Percentiles rank a stretch among this genome's conserved stretches.
phyloP scores from a whole-genome alignment of 1,139 yeast species.

The Arxiozyma slooffiae region DNA sequence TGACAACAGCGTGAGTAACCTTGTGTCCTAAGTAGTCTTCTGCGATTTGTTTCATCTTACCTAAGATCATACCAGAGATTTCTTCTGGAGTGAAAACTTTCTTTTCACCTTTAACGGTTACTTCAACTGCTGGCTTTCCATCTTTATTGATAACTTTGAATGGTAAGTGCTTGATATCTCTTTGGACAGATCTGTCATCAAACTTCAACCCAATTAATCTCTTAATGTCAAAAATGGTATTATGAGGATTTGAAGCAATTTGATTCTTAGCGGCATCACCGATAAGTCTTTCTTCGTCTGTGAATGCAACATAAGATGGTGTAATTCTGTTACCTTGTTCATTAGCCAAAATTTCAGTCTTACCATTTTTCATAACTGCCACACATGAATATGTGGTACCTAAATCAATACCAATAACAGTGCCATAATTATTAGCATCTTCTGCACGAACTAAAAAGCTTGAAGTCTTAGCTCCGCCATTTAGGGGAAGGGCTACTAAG shows the following conservation, averaged over 20 bases:
- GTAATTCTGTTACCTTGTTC: constrained; percentile 96
- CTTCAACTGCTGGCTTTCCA: constrained; percentile 75
- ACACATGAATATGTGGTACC: constrained; percentile 93
- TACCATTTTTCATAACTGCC: constrained; percentile 85
- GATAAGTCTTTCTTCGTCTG: constrained; percentile 75
- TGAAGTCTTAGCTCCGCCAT: constrained; percentile 24
- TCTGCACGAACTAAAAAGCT: constrained; percentile 29
- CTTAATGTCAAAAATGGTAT: constrained; percentile 79
- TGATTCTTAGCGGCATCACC: constrained; percentile 96
- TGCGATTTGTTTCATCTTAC: constrained; percentile 88
- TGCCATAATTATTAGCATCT: constrained; percentile 54
- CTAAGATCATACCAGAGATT: constrained; percentile 82
- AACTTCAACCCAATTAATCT: constrained; percentile 77
- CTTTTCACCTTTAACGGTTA: constrained; percentile 55
- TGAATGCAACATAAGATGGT: constrained; percentile 82
- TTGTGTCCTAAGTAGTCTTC: constrained; percentile 83
- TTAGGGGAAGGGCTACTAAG: constrained; percentile 49
- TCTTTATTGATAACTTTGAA: constrained; percentile 55
- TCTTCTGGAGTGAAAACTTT: constrained; percentile 81
- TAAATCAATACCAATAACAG: constrained; percentile 66
- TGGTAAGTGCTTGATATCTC: constrained; percentile 76
- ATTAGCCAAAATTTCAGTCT: constrained; percentile 85
- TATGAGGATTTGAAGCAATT: constrained; percentile 69
- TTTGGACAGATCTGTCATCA: constrained; percentile 67
- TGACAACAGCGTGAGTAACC: constrained; percentile 89